These are phyloP conservation scores for Trichomonascaceae sp. DNA, from an alignment of 1,139 yeast species.

Conservation along the genomic window DNA sequence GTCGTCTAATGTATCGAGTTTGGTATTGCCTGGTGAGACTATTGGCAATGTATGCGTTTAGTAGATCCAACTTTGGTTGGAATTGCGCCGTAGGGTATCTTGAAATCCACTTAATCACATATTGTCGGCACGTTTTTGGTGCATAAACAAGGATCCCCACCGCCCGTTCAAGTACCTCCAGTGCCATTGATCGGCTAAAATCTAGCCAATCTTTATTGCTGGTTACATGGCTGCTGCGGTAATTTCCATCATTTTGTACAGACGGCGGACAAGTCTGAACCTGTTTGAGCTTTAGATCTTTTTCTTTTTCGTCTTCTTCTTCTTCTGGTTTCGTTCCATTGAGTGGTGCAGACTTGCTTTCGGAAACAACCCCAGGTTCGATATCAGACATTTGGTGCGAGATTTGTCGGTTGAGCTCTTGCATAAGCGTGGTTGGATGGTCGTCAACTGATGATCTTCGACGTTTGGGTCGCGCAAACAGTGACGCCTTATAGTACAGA, in stretches of 20 bases:
- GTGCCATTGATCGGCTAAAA: conserved; percentile 27
- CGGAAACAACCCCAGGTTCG: background rate
- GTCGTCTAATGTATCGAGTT: background rate
- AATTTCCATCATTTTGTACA: too few species aligned
- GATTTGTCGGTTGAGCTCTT: background rate
- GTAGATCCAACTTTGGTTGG: conserved; percentile 22
- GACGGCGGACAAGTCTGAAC: too few species aligned
- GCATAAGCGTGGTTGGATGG: too few species aligned
- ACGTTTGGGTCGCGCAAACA: conserved; percentile 10
- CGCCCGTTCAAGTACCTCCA: conserved; percentile 52
- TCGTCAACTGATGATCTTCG: background rate
- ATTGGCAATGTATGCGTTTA: conserved; percentile 28
- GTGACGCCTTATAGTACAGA: conserved; percentile 13
- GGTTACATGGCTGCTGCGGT: background rate
- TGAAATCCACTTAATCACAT: conserved; percentile 48
- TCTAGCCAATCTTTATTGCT: background rate
- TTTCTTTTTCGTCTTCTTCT: background rate
- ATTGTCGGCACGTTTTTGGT: conserved; percentile 30
- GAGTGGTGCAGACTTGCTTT: background rate
- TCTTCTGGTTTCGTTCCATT: too few species aligned
- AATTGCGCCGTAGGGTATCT: conserved; percentile 21
- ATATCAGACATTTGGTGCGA: background rate
- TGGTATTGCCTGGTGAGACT: conserved; percentile 18
- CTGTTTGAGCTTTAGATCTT: background rate
- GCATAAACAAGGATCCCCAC: conserved; percentile 52